Base-by-base conservation (phyloP, 1,284 basidiomycete species). In the Termitomyces sp. region DNA sequence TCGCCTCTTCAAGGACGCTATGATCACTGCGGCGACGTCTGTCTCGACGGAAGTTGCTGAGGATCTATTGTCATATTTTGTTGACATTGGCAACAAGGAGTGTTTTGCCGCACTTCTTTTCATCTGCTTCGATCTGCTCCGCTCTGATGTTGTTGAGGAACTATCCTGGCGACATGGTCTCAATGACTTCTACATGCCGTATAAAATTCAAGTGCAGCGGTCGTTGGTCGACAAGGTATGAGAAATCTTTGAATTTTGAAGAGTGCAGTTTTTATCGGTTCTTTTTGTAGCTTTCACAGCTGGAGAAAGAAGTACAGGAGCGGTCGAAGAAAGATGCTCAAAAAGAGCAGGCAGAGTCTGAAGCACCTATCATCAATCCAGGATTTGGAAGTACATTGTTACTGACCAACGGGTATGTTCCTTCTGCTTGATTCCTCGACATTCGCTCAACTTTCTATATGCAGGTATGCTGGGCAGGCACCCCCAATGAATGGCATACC, bases 71-170 rank as follows among this genome's bases (percentile, higher is more conserved):
- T 86, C 85, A 8, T 99, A 95, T 75, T 95, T 94, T 66, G 93
- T 97, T 59, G 90, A 93, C 68, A 97, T 99, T 58, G 97, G 97
- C 37, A 97, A 96, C 80, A 96, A 94, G 74, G 97, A 99, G 70
- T 96, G 93, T 70, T 98, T 97, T 70, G 88, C 93, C 0, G 93
- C 93, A 1, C 79, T 90, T 62, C 80, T 97, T 35, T 97, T 85
- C 64, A 81, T 91, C 37, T 96, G 92, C 74, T 99, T 95, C 74
- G 95, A 99, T 70, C 77, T 97, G 11, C 73, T 99, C 49, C 83
- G 91, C 38, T 81, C 93, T 1, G 97, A 99, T 68, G 74, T 95
- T 53, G 92, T 97, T 31, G 91, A 95, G 71, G 96, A 98, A 71
- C 73, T 97, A 37, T 91, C 90, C 58, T 99, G 97, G 97, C 86